phyloP scores from a whole-genome alignment of 345 rosid genomes.

The Sapria himalayana region DNA sequence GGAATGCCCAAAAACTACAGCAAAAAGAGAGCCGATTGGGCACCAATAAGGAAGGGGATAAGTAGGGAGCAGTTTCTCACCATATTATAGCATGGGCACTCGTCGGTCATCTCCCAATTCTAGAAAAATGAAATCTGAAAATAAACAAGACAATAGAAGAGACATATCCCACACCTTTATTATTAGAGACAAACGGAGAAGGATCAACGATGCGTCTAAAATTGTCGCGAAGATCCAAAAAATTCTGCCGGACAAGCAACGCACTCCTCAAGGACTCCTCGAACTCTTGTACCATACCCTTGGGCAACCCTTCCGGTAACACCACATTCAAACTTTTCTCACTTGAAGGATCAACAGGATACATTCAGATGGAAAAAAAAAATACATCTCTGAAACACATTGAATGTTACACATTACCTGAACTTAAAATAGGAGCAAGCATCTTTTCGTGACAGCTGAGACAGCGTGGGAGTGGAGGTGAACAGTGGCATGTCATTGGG shows the following conservation, averaged over 20 bases:
- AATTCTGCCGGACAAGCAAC: constrained; percentile 14
- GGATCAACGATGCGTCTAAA: constrained; percentile 18
- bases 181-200: constrained; percentile 5
- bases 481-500: constrained; percentile 55
- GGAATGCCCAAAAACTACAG: constrained; percentile 3
- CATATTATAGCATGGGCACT: too few relatives aligned
- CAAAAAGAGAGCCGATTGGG: too few relatives aligned
- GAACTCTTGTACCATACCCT: constrained; percentile 57
- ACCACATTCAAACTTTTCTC: constrained; percentile 29
- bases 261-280: constrained; percentile 35
- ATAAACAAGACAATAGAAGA: neutral
- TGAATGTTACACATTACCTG: constrained; percentile 12
- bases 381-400: neutral
- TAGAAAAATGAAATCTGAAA: too few relatives aligned
- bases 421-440: constrained; percentile 56
- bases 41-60: too few relatives aligned
- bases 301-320: constrained; percentile 66
- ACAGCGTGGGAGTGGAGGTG: constrained; percentile 36
- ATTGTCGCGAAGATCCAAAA: constrained; percentile 19
- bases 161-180: constrained; percentile 9
- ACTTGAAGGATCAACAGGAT: constrained; percentile 14
- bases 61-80: too few relatives aligned
- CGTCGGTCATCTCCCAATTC: too few relatives aligned
- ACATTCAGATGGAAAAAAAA: constrained; percentile 2
- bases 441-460: constrained; percentile 43